These are phyloP conservation scores for Agarophyton chilense DNA, from an alignment of 23 red algal genomes.

Conservation along the genomic window DNA sequence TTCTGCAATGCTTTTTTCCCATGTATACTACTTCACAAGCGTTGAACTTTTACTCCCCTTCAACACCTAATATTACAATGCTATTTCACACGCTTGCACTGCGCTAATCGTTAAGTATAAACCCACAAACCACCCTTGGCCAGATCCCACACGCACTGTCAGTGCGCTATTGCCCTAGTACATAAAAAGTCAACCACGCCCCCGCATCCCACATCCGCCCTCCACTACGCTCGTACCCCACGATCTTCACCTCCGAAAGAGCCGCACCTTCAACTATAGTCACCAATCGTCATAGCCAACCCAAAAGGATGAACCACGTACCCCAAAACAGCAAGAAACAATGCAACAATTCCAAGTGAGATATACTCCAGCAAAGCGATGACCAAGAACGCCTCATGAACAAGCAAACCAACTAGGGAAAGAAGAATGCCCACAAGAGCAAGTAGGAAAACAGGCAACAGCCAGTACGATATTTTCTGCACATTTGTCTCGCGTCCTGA, in stretches of 20 bases:
- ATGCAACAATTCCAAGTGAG: neutral
- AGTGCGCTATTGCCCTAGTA: neutral
- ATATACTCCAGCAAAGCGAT: conserved; percentile 3
- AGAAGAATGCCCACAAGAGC: neutral
- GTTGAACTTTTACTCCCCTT: neutral
- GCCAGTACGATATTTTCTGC: neutral
- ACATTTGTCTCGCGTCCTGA: neutral
- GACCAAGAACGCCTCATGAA: neutral
- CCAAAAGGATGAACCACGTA: neutral
- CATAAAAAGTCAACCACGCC: neutral
- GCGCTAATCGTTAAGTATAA: neutral
- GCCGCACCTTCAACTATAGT: neutral
- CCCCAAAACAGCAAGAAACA: conserved; percentile 1
- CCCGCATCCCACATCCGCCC: neutral
- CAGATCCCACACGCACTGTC: neutral
- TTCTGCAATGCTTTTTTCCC: too few species aligned
- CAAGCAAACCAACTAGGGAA: neutral
- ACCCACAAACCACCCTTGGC: neutral
- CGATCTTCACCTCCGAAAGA: neutral
- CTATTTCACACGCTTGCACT: neutral
- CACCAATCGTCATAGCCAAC: neutral
- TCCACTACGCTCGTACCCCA: neutral
- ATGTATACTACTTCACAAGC: neutral
- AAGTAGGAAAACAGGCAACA: neutral
- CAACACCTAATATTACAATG: neutral